A percentile compares a stretch with the other conserved stretches of the same genome.
phyloP scores from a whole-genome alignment of 257 asterid species.

The Penstemon newberryi region DNA sequence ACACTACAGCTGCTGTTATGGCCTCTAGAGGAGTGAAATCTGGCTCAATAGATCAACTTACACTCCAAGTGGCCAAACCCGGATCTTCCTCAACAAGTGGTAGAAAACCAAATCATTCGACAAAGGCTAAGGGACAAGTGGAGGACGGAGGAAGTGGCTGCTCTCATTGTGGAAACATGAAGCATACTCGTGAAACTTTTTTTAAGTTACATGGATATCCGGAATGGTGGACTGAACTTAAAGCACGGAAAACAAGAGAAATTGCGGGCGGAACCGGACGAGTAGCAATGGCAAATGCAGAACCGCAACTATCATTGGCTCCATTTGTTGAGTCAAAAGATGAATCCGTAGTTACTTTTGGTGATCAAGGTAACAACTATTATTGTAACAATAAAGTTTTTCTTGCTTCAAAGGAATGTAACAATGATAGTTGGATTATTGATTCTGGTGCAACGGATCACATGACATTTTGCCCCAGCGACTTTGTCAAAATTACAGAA shows the following conservation, averaged over 20 bases:
- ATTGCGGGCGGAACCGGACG: not conserved
- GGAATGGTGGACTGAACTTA: not conserved
- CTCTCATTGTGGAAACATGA: not conserved
- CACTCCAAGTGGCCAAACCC: not conserved
- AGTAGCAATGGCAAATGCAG: not conserved
- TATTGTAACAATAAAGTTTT: too few species aligned
- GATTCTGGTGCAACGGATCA: not conserved
- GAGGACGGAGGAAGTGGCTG: not conserved
- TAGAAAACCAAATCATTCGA: too few species aligned
- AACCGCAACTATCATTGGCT: not conserved
- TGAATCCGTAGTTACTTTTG: not conserved
- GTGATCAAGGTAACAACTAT: not conserved
- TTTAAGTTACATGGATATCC: not conserved
- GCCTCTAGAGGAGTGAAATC: not conserved
- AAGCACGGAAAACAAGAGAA: not conserved
- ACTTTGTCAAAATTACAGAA: not conserved
- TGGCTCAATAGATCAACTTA: not conserved
- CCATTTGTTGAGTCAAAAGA: too few species aligned
- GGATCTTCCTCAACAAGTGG: not conserved
- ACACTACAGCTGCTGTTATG: not conserved
- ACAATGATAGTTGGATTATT: not conserved
- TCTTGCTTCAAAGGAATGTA: not conserved
- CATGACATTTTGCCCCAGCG: not conserved
- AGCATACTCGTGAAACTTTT: conserved; percentile 4
- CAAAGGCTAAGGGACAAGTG: too few species aligned